Conservation (phyloP, 1,284 basidiomycete genomes). For the Agaricales sp. region DNA sequence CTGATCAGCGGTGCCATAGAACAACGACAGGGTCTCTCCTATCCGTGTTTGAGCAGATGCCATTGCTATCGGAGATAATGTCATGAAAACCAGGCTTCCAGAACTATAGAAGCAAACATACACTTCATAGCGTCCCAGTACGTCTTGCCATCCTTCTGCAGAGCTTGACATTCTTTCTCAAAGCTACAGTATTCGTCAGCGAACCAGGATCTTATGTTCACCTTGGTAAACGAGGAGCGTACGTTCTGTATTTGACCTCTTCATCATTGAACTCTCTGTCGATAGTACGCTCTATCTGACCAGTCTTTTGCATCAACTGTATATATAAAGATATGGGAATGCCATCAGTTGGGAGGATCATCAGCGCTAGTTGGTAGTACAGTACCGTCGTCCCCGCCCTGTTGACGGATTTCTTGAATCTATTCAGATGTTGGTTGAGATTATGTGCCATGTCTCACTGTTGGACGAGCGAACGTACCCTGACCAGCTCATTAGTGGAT, state of each 20-base stretch:
- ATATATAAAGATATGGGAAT: constrained; percentile 7
- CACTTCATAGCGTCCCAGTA: constrained; percentile 94
- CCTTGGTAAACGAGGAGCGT: constrained; percentile 24
- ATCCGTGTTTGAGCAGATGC: constrained; percentile 88
- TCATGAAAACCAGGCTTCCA: background rate
- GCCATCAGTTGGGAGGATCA: constrained; percentile 8
- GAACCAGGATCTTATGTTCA: constrained; percentile 5
- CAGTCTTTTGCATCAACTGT: constrained; percentile 88
- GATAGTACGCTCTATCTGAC: constrained; percentile 92
- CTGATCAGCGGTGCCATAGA: constrained; percentile 83
- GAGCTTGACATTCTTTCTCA: constrained; percentile 85
- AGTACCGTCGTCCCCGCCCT: constrained; percentile 81
- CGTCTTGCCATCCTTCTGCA: constrained; percentile 94
- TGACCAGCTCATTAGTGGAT: background rate
- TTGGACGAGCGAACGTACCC: background rate
- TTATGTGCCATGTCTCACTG: background rate
- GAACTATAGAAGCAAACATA: constrained; percentile 23
- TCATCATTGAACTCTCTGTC: constrained; percentile 93
- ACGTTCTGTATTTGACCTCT: constrained; percentile 85
- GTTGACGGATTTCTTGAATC: constrained; percentile 93
- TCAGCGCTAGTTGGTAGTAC: constrained; percentile 10
- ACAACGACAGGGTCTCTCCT: constrained; percentile 88
- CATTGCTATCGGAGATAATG: constrained; percentile 51
- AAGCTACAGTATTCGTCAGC: constrained; percentile 39
- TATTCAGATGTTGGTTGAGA: constrained; percentile 18